Conservation (phyloP, 306 rosid genomes). For the Fragaria iinumae region DNA sequence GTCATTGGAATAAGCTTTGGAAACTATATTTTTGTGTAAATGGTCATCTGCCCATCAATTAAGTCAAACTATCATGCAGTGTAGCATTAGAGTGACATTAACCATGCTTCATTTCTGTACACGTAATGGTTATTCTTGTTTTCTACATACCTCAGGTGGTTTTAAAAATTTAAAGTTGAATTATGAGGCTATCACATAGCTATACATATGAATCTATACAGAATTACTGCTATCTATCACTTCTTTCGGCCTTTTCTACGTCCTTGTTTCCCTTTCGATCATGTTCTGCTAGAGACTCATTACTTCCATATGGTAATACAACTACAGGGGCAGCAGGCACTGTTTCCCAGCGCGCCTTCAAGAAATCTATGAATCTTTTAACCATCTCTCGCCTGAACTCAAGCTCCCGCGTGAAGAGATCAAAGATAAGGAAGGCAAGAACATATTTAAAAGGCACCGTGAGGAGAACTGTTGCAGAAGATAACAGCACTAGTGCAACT, state of each 20-base stretch:
- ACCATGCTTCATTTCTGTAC: slow-evolving; percentile 6
- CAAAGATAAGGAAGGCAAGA: slow-evolving; percentile 65
- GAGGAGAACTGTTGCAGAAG: slow-evolving; percentile 61
- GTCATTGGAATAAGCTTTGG: no score
- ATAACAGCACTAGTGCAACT: slow-evolving; percentile 66
- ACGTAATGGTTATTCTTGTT: background rate
- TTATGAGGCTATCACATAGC: background rate
- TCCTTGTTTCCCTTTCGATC: slow-evolving; percentile 39
- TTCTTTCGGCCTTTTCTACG: slow-evolving; percentile 42
- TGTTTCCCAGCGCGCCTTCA: slow-evolving; percentile 84
- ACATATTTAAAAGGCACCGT: slow-evolving; percentile 74
- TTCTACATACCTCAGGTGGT: background rate
- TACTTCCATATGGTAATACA: slow-evolving; percentile 69
- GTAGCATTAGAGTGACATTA: background rate
- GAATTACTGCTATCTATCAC: slow-evolving; percentile 26
- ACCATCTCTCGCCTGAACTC: slow-evolving; percentile 76
- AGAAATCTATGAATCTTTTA: slow-evolving; percentile 46
- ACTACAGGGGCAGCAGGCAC: slow-evolving; percentile 93
- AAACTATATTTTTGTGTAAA: no score
- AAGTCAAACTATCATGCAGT: background rate
- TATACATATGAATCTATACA: slow-evolving; percentile 14
- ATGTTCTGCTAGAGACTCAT: slow-evolving; percentile 40
- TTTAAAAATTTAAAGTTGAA: background rate
- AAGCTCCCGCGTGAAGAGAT: slow-evolving; percentile 85
- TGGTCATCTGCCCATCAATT: no score